Evolutionary conservation across 257 asterid species (phyloP), one percentile per base, ranked within the genome.

Genomic region (Mentha longifolia): DNA sequence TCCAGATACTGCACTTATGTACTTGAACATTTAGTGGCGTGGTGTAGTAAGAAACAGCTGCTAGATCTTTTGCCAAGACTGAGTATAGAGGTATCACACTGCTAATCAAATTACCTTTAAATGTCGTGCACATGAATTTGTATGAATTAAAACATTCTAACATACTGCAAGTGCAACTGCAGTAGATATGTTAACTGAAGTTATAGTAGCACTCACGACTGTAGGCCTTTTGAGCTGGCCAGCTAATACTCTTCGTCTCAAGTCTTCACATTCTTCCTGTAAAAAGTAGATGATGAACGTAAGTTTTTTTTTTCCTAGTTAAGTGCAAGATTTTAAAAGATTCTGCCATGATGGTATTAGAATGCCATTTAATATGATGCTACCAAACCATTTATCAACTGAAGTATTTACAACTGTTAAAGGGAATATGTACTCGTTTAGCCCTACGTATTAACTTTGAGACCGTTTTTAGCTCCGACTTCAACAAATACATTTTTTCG

Each of bases 231-330:
- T 77, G 30, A 90, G 66, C 74, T 79, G 78, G 70, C 96, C 95
- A 55, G 85, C 82, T 66, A 73, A 68, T 76, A 90, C 77, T 76
- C 74, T 90, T 17, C 68, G 73, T 71, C 67, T 77, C 82, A 92
- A 76, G 43, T 85, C 91, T 39, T 77, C 83, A 66, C 93, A 87
- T 81, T 92, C 97, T 74, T 79, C 95, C 98, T 92, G 87, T 57
- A 75, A 80, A 46, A 74, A 30, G 52, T 56, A 67, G 54, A 31
- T 60, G 28, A 22, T n/a, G 63, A 57, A 35, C 33, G 54, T 68
- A 41, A 74, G 37, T 16, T n/a, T 71, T 64, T 70, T 52, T 46
- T 6, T 45, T 55, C 19, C 39, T 35, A 25, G 41, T 37, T 42
- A 66, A 17, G 64, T 60, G 52, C 67, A 16, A 51, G 50, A 30